phyloP scores from a whole-genome alignment of 495 filamentous ascomycete species.

The Darksidea phi region DNA sequence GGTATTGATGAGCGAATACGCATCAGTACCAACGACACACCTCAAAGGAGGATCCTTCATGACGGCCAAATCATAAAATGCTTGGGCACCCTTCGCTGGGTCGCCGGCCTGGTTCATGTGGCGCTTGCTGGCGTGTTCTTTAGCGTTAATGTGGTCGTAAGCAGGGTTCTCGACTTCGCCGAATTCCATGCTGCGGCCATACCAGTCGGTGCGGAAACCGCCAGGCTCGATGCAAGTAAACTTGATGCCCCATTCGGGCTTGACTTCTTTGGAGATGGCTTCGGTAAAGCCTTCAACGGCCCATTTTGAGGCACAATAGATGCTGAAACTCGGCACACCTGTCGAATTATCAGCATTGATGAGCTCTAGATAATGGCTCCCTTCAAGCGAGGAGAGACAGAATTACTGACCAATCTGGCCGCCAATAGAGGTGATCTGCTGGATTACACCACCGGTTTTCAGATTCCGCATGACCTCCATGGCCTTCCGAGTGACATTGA shows the following conservation, averaged over 20 bases:
- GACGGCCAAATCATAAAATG: constrained; percentile 50
- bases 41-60: constrained; percentile 50
- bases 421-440: constrained; percentile 49
- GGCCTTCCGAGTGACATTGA: constrained; percentile 47
- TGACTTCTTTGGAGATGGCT: constrained; percentile 39
- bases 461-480: constrained; percentile 47
- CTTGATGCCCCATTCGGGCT: constrained; percentile 45
- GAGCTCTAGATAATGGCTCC: too few relatives aligned
- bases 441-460: constrained; percentile 46
- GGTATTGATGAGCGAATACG: constrained; percentile 44
- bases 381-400: too few relatives aligned
- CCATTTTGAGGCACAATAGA: constrained; percentile 47
- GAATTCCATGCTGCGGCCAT: constrained; percentile 42
- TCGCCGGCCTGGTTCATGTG: constrained; percentile 49
- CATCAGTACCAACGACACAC: constrained; percentile 49
- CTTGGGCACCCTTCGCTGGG: constrained; percentile 47
- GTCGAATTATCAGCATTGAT: neutral
- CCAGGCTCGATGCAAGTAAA: constrained; percentile 44
- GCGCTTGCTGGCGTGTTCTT: constrained; percentile 40
- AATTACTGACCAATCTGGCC: constrained; percentile 40
- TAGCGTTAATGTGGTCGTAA: constrained; percentile 49
- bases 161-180: constrained; percentile 45
- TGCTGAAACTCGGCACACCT: constrained; percentile 43
- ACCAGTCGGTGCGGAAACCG: constrained; percentile 44
- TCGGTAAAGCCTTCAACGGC: constrained; percentile 47